A percentile compares a stretch with the other conserved stretches of the same genome.
Evolutionary conservation across 352 stramenopile species (phyloP).

Genomic region (Phytophthora megakarya): DNA sequence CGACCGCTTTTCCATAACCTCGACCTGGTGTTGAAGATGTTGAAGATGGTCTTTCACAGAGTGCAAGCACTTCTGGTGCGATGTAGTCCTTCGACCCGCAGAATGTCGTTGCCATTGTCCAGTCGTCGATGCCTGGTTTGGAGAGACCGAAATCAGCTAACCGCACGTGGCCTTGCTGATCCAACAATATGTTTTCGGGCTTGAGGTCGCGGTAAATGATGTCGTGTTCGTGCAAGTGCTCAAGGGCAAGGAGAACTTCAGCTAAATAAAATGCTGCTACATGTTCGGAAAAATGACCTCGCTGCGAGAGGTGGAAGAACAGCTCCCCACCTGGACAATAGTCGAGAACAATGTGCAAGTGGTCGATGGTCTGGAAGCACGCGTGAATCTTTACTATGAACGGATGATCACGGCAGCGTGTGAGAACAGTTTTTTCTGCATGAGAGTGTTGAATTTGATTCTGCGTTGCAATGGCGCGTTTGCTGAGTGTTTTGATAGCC

Average conservation of each 20-base stretch:
- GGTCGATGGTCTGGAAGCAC: slow-evolving; percentile 87
- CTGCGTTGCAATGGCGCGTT: slow-evolving; percentile 74
- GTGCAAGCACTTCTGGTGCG: slow-evolving; percentile 72
- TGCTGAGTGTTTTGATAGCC: slow-evolving; percentile 85
- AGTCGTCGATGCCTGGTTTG: slow-evolving; percentile 71
- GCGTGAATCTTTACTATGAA: slow-evolving; percentile 92
- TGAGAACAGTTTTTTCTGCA: slow-evolving; percentile 86
- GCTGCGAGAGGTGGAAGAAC: slow-evolving; percentile 87
- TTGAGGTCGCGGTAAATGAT: slow-evolving; percentile 92
- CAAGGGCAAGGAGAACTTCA: slow-evolving; percentile 85
- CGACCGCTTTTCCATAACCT: slow-evolving; percentile 87
- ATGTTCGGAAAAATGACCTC: slow-evolving; percentile 75
- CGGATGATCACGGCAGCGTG: slow-evolving; percentile 87
- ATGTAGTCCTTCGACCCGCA: slow-evolving; percentile 91
- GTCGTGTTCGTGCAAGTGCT: slow-evolving; percentile 70
- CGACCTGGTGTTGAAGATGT: slow-evolving; percentile 26
- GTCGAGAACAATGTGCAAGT: slow-evolving; percentile 74
- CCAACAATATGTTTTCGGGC: slow-evolving; percentile 91
- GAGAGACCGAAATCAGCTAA: slow-evolving; percentile 92
- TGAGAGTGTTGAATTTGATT: slow-evolving; percentile 89
- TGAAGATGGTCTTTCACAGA: slow-evolving; percentile 40
- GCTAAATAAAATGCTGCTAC: slow-evolving; percentile 87
- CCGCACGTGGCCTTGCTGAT: slow-evolving; percentile 84
- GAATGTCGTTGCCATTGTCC: slow-evolving; percentile 73
- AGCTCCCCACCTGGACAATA: slow-evolving; percentile 80